phyloP scores from a whole-genome alignment of 345 rosid species.

The Linum usitatissimum region DNA sequence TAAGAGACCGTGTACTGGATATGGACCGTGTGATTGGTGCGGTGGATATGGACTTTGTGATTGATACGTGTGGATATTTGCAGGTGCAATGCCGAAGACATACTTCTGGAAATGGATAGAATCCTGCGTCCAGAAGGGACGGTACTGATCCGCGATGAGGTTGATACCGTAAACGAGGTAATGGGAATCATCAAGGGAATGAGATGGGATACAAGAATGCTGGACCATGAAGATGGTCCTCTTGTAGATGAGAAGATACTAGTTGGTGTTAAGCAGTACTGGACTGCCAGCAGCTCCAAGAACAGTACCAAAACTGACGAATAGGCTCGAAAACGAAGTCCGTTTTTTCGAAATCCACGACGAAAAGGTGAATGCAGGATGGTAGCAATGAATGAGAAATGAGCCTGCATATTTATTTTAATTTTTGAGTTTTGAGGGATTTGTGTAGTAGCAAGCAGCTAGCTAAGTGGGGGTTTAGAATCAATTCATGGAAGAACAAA shows the following conservation, averaged over 20 bases:
- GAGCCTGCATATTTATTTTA: background rate
- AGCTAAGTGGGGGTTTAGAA: too few species aligned
- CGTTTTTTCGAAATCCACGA: too few species aligned
- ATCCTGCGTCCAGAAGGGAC: slow-evolving; percentile 84
- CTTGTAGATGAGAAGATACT: slow-evolving; percentile 77
- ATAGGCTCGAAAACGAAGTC: slow-evolving; percentile 6
- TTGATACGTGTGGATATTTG: slow-evolving; percentile 1
- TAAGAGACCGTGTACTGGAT: too few species aligned
- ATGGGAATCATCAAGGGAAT: slow-evolving; percentile 59
- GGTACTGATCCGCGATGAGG: slow-evolving; percentile 70
- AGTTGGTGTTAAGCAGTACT: slow-evolving; percentile 67
- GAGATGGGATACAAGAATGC: slow-evolving; percentile 86
- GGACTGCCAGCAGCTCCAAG: slow-evolving; percentile 54
- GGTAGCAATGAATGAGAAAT: background rate
- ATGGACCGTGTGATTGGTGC: slow-evolving; percentile 4
- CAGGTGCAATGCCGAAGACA: slow-evolving; percentile 77
- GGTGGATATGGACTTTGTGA: background rate
- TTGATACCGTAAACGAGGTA: slow-evolving; percentile 66
- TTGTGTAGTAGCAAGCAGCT: too few species aligned
- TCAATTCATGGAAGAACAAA: too few species aligned
- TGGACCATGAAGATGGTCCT: slow-evolving; percentile 97
- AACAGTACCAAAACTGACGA: slow-evolving; percentile 37
- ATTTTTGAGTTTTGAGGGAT: too few species aligned
- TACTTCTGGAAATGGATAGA: slow-evolving; percentile 86
- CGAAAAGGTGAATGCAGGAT: background rate